Conservation (phyloP, 148 eudicot genomes). For the Silene uniflora region DNA sequence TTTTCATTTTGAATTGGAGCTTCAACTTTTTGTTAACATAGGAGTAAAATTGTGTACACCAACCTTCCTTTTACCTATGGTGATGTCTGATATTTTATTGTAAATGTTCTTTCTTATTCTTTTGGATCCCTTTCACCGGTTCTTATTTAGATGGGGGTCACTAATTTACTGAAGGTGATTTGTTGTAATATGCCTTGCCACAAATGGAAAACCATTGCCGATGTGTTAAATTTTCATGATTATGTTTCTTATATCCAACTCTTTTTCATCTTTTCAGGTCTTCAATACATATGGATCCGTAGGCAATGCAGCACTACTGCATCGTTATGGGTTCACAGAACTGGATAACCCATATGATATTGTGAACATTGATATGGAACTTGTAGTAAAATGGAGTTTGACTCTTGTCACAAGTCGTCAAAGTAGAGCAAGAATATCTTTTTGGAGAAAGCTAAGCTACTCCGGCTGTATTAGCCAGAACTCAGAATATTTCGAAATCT, state of each 20-base stretch:
- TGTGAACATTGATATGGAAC: conserved; percentile 74
- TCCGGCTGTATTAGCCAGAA: conserved; percentile 59
- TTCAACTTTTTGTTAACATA: too few relatives aligned
- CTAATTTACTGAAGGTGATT: neutral
- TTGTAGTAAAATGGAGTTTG: conserved; percentile 73
- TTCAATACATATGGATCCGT: conserved; percentile 83
- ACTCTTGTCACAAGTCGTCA: conserved; percentile 62
- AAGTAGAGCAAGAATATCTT: conserved; percentile 53
- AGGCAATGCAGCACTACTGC: conserved; percentile 94
- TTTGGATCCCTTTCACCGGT: neutral
- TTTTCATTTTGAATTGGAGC: too few relatives aligned
- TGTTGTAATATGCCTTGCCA: conserved; percentile 5
- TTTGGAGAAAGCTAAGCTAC: conserved; percentile 69
- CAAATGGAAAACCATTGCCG: neutral
- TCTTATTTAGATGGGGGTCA: neutral
- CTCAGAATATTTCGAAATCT: conserved; percentile 84
- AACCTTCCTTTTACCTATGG: neutral
- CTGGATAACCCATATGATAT: conserved; percentile 62
- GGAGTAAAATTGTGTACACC: too few relatives aligned
- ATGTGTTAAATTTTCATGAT: neutral
- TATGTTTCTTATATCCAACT: neutral
- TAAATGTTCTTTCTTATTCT: neutral
- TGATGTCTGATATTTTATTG: too few relatives aligned
- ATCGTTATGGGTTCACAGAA: conserved; percentile 94
- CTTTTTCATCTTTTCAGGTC: conserved; percentile 46